phyloP scores from a whole-genome alignment of 768 basidiomycete species.

The Mycena leptocephala region DNA sequence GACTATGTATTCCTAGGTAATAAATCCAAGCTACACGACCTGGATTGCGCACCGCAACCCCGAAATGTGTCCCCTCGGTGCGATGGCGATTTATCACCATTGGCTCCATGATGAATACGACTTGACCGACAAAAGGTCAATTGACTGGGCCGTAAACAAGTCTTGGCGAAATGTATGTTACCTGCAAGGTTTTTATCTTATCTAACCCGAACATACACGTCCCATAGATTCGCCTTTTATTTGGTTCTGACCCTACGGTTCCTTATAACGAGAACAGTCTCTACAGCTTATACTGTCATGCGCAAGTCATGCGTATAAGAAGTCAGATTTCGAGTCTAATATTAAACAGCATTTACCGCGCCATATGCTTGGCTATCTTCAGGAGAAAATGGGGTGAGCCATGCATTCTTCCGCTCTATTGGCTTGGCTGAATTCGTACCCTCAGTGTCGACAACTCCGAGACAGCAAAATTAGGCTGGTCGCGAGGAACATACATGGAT shows the following conservation, averaged over 20 bases:
- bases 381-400: not conserved
- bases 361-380: not conserved
- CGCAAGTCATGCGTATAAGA: not conserved
- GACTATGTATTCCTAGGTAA: slow-evolving; percentile 27
- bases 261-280: not conserved
- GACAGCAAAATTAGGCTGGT: not conserved
- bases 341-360: not conserved
- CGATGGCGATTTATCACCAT: slow-evolving; percentile 47
- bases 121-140: not conserved
- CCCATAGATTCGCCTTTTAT: not conserved
- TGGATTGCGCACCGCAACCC: slow-evolving; percentile 48
- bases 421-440: not conserved
- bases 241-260: not conserved
- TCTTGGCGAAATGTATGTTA: no score
- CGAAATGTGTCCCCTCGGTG: slow-evolving; percentile 43
- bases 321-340: not conserved
- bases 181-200: not conserved
- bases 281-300: not conserved
- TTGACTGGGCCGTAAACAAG: no score
- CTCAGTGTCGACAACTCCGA: not conserved
- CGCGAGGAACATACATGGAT: not conserved
- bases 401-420: not conserved
- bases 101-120: slow-evolving; percentile 43
- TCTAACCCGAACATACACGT: not conserved
- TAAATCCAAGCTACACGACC: slow-evolving; percentile 47